A percentile compares a stretch with the other conserved stretches of the same genome.
phyloP scores from a whole-genome alignment of 345 rosid species.

The Mallotus nudiflorus region DNA sequence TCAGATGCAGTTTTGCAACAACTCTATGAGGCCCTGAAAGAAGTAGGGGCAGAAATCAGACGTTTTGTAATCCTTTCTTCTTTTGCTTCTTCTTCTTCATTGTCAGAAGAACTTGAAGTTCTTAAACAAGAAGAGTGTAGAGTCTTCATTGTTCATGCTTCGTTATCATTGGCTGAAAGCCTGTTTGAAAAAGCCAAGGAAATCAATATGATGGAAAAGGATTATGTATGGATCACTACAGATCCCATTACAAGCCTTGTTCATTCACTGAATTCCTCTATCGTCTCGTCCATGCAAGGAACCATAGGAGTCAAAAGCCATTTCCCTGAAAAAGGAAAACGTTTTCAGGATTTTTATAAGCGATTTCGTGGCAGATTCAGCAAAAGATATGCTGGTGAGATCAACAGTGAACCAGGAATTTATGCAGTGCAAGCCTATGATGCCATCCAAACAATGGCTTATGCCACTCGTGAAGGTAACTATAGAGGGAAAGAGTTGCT shows the following conservation, averaged over 20 bases:
- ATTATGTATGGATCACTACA: conserved; percentile 38
- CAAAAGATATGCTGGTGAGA: conserved; percentile 18
- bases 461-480: conserved; percentile 13
- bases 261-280: conserved; percentile 15
- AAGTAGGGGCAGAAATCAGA: conserved; percentile 12
- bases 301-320: conserved; percentile 27
- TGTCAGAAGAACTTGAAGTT: conserved; percentile 7
- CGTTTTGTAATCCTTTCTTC: conserved; percentile 17
- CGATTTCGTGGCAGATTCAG: conserved; percentile 22
- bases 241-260: conserved; percentile 23
- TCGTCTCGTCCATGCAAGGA: conserved; percentile 31
- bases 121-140: conserved; percentile 14
- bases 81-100: neutral
- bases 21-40: conserved; percentile 20
- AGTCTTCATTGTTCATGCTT: conserved; percentile 38
- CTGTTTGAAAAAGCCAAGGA: conserved; percentile 28
- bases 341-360: conserved; percentile 3
- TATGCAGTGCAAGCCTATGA: conserved; percentile 30
- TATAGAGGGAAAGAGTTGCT: neutral
- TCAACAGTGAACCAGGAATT: conserved; percentile 23
- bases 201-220: conserved; percentile 35
- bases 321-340: neutral
- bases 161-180: conserved; percentile 5
- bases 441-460: conserved; percentile 15
- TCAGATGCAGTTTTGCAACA: conserved; percentile 7